These are phyloP conservation scores for Kentomonas sorsogonicus DNA, from an alignment of 208 protist species.

Conservation along the genomic window DNA sequence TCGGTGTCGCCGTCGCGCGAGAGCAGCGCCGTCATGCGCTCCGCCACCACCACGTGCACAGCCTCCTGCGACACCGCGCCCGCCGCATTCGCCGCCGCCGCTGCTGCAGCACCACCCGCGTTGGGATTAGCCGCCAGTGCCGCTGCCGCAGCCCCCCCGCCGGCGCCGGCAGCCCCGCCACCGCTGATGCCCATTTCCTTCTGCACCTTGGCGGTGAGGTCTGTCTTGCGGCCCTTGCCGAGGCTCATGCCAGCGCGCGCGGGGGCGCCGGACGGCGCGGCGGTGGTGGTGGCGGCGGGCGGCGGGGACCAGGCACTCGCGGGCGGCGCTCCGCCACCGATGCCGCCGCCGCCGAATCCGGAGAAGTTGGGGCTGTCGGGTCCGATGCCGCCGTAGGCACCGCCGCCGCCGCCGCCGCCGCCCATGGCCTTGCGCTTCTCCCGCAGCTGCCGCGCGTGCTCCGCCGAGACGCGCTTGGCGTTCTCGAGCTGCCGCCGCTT, in stretches of 20 bases:
- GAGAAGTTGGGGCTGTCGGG: slow-evolving; percentile 42
- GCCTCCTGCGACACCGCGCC: slow-evolving; percentile 4
- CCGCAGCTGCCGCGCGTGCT: slow-evolving; percentile 77
- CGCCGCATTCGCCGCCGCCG: background rate
- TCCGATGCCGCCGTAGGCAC: slow-evolving; percentile 74
- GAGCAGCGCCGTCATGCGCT: slow-evolving; percentile 61
- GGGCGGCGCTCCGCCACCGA: slow-evolving; percentile 4
- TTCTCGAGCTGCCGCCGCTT: slow-evolving; percentile 84
- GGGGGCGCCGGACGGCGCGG: slow-evolving; percentile 11
- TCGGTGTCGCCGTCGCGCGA: slow-evolving; percentile 47
- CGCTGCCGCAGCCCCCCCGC: background rate
- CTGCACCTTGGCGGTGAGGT: slow-evolving; percentile 72
- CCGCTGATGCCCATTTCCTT: slow-evolving; percentile 73
- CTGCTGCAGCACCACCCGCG: background rate
- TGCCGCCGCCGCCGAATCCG: slow-evolving; percentile 25
- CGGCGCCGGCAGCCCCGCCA: too few species aligned
- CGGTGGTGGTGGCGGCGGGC: background rate
- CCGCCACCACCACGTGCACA: slow-evolving; percentile 55
- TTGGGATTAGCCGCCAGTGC: slow-evolving; percentile 1
- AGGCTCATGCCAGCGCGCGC: slow-evolving; percentile 62
- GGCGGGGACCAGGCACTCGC: too few species aligned
- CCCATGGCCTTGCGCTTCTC: slow-evolving; percentile 41
- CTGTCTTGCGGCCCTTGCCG: slow-evolving; percentile 56
- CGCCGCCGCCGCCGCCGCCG: slow-evolving; percentile 22
- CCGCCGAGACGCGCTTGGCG: slow-evolving; percentile 86